Conservation (phyloP, 2,329 filamentous ascomycete genomes). For the Fusarium sp. region DNA sequence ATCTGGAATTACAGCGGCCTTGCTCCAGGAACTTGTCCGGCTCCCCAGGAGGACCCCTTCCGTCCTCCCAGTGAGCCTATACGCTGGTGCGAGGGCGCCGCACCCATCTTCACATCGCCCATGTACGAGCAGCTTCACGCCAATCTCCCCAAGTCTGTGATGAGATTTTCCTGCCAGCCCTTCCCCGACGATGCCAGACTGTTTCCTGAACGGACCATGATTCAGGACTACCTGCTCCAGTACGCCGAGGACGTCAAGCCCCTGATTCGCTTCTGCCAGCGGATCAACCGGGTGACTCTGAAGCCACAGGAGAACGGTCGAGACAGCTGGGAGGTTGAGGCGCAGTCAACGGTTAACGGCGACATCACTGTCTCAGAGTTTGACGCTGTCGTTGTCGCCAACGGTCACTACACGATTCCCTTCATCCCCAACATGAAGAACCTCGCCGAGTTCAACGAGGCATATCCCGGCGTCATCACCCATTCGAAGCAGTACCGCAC, state of each 20-base stretch:
- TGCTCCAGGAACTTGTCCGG: constrained; percentile 59
- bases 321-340: constrained; percentile 72
- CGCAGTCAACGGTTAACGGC: constrained; percentile 62
- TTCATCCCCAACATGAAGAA: constrained; percentile 73
- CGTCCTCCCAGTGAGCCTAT: constrained; percentile 73
- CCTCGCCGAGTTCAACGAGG: constrained; percentile 68
- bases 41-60: constrained; percentile 78
- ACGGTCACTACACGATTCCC: constrained; percentile 79
- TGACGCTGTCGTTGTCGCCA: constrained; percentile 81
- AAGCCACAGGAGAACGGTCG: constrained; percentile 36
- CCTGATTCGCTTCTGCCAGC: constrained; percentile 76
- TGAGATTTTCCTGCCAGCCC: constrained; percentile 79
- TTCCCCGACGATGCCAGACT: constrained; percentile 75
- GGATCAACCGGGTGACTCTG: constrained; percentile 71
- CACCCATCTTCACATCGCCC: constrained; percentile 80
- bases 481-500: constrained; percentile 86
- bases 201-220: constrained; percentile 78
- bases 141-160: constrained; percentile 85
- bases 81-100: constrained; percentile 53
- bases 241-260: constrained; percentile 78
- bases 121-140: constrained; percentile 87
- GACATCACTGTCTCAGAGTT: constrained; percentile 62
- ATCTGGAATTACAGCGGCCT: constrained; percentile 83
- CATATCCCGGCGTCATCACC: constrained; percentile 70
- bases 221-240: constrained; percentile 78